Percentiles rank a stretch among this genome's conserved stretches.
Evolutionary conservation across 2,329 filamentous ascomycete species (phyloP).

Genomic region (Botrytis medusae): DNA sequence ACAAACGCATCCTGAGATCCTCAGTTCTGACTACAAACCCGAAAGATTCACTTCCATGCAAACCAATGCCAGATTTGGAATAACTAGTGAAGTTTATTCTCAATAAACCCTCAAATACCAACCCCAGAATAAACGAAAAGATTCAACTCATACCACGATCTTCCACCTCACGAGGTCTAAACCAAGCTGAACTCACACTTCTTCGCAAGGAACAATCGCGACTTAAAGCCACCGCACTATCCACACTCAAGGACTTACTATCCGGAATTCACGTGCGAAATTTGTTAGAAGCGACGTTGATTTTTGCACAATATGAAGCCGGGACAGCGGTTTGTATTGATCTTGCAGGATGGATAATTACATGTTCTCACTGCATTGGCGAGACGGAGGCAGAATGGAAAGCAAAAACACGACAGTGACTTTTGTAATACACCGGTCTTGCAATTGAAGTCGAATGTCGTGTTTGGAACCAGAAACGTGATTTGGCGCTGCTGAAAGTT

Average conservation of each 20-base stretch:
- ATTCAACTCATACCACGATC: neutral
- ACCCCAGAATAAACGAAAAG: neutral
- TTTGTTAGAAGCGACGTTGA: neutral
- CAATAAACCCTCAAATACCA: rapidly evolving
- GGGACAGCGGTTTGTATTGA: neutral
- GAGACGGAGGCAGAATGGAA: neutral
- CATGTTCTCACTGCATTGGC: neutral
- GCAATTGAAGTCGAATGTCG: constrained; percentile 1
- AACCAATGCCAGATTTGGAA: neutral
- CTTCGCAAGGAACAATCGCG: neutral
- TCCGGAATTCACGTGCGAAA: neutral
- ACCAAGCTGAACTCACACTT: neutral
- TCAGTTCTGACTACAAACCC: neutral
- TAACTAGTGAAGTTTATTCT: neutral
- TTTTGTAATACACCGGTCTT: constrained; percentile 2
- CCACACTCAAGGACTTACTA: neutral
- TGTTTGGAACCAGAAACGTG: neutral
- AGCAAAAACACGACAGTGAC: neutral
- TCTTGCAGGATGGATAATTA: neutral
- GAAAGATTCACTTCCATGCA: neutral
- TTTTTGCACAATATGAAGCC: neutral
- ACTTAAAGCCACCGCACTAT: neutral
- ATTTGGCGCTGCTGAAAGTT: neutral
- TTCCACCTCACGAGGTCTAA: neutral
- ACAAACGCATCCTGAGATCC: constrained; percentile 6